Base-by-base conservation (phyloP, 441 rosid species). In the Erodium trifolium region DNA sequence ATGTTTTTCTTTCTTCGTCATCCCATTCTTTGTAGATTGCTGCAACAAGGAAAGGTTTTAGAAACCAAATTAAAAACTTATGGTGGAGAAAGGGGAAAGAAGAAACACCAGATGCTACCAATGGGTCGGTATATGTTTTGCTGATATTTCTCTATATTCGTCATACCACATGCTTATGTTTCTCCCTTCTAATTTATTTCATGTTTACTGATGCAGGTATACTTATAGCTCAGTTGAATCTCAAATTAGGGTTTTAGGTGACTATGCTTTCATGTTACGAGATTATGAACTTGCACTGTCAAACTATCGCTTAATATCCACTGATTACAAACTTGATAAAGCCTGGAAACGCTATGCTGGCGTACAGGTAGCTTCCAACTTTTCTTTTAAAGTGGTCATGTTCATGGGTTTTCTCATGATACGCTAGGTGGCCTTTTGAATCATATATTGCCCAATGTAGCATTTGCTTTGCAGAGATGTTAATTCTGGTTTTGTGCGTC, bases 61-160 rank as follows among this genome's bases (percentile, higher is more conserved):
- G 84, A 86, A 95, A 95, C 82, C 98, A 92, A 80, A 78, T 95
- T 14, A 92, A 92, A 80, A 95, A 90, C 76, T 84, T 95, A 41
- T 95, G 99, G 99, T 95, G 98, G 98, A 90, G 99, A 81, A 95
- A 92, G 87, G 99, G 97, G 72, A 95, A 92, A 87, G 99, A 90
- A 0, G 99, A 95, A 63, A 66, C 78, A 39, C 70, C 75, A 6
- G 97, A 95, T 66, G 74, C 93, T 53, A 65, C 85, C 45, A 78
- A 75, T 79, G 97, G 97, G 67, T 78, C 88, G 64, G 81, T 75
- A 98, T 95, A 85, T 73, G 97, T 76, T 70, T 66, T 63, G 70
- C 72, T 66, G 6, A 59, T 66, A 12, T 72, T 57, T 49, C 71
- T 18, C 27, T 13, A 65, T 31, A 75, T 65, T 41, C 16, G 23